Conservation (phyloP, 2,329 filamentous ascomycete genomes). For the Aureobasidium namibiae region DNA sequence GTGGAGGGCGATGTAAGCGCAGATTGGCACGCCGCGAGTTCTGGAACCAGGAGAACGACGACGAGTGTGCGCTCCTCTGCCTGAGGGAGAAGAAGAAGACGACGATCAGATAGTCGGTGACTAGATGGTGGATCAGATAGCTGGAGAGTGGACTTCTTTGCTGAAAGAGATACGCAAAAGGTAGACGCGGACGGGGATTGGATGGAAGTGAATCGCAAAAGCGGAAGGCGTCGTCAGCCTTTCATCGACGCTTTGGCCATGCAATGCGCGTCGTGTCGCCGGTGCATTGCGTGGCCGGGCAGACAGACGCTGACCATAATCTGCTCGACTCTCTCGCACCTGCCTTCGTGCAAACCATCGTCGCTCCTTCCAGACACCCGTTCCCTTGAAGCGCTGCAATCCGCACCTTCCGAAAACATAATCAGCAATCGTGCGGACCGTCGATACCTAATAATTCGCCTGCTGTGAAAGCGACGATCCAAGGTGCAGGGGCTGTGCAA, state of each 20-base stretch:
- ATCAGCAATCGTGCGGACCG: not conserved
- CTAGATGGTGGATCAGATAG: not conserved
- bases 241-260: not conserved
- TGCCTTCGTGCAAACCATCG: not conserved
- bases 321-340: slow-evolving; percentile 1
- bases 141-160: not conserved
- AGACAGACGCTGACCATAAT: slow-evolving; percentile 10
- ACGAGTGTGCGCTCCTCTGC: not conserved
- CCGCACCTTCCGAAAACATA: not conserved
- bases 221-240: slow-evolving; percentile 1
- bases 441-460: slow-evolving; percentile 3
- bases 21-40: not conserved
- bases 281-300: slow-evolving; percentile 8
- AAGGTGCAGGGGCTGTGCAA: slow-evolving; percentile 9
- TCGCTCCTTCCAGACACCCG: slow-evolving; percentile 3
- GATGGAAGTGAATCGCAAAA: not conserved
- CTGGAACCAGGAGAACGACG: not conserved
- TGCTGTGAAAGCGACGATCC: not conserved
- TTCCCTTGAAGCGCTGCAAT: not conserved
- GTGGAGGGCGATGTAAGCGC: not conserved
- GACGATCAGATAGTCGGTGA: not conserved
- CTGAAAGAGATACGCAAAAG: not conserved
- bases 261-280: slow-evolving; percentile 5
- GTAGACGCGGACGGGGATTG: slow-evolving; percentile 5
- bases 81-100: not conserved